Base-by-base conservation (phyloP, 140 eudicot species). In the Anethum foeniculum region DNA sequence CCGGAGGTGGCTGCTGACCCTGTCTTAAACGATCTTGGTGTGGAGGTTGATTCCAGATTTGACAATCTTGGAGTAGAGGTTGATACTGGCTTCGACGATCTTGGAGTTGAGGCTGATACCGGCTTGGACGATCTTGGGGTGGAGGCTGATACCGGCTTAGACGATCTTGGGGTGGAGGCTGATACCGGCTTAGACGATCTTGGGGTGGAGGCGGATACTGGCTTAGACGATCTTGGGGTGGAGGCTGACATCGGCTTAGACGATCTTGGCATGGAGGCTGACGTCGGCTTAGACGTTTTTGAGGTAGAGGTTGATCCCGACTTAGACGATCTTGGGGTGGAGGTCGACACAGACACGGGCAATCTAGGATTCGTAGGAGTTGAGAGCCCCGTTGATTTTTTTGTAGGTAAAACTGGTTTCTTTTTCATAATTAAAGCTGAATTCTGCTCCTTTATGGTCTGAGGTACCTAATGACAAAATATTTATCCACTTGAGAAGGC, bases 221-320 rank as follows among this genome's bases (percentile, higher is more conserved):
- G 88, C 76, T 83, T 90, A 49, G 88, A 77, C 48, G 62, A 60
- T 82, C 79, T 87, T 36, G 88, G 84, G 67, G 83, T 79, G 16
- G 93, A 79, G 44, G 85, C 74, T 82, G 91, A 74, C 27, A 79
- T 77, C n/a, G 87, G 87, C 76, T 82, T 90, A 44, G 88, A 77
- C 38, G 69, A 60, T 82, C 77, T 88, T 38, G 88, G 83, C 51
- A 84, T 78, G 25, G 93, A 80, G 58, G 79, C 6, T 27, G n/a
- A 15, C 8, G 32, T 16, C 12, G 27, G 25, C 62, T 75, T 75
- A 3, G 60, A 75, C 25, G 52, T 47, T 32, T 41, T 67, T 28
- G 74, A 23, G 6, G 44, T 67, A 38, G 74, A 13, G 21, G 74
- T 30, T 67, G 44, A 67, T 6, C 16, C 41, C 0, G 10, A 3